phyloP scores from a whole-genome alignment of 179 eudicot genomes.

The Camellia oleifera region DNA sequence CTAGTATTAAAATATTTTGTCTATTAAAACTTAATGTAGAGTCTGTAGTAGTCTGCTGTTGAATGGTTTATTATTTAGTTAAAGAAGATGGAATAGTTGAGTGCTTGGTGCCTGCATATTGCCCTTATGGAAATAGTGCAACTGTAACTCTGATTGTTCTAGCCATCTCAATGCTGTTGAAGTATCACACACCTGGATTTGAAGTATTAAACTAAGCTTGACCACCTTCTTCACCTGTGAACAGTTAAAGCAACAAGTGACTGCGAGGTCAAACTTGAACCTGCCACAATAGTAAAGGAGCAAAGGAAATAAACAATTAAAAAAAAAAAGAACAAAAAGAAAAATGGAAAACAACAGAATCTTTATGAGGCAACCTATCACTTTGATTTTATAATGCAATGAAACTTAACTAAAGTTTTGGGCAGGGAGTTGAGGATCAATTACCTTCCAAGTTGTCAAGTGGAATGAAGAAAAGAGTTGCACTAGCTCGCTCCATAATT shows the following conservation, averaged over 20 bases:
- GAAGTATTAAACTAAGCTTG: slow-evolving; percentile 1
- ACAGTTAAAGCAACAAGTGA: neutral
- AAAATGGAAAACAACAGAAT: slow-evolving; percentile 1
- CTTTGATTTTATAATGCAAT: neutral
- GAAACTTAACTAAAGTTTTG: slow-evolving; percentile 16
- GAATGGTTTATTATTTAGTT: neutral
- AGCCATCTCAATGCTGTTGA: neutral
- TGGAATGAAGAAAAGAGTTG: slow-evolving; percentile 98
- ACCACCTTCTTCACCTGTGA: neutral
- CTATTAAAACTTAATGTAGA: neutral
- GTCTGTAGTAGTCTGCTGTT: neutral
- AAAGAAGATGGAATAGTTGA: neutral
- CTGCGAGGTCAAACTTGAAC: neutral
- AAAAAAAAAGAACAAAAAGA: neutral
- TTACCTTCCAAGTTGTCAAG: slow-evolving; percentile 94
- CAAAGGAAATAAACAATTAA: neutral
- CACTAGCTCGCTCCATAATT: slow-evolving; percentile 85
- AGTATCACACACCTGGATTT: neutral
- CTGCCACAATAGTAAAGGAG: neutral
- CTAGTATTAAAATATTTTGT: neutral
- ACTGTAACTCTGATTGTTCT: slow-evolving; percentile 2
- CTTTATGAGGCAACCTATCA: neutral
- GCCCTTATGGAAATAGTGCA: neutral
- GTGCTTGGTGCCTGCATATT: neutral
- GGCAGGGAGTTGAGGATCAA: slow-evolving; percentile 85